Evolutionary conservation across 2,329 filamentous ascomycete genomes (phyloP).

Genomic region (Helicocarpus griseus): DNA sequence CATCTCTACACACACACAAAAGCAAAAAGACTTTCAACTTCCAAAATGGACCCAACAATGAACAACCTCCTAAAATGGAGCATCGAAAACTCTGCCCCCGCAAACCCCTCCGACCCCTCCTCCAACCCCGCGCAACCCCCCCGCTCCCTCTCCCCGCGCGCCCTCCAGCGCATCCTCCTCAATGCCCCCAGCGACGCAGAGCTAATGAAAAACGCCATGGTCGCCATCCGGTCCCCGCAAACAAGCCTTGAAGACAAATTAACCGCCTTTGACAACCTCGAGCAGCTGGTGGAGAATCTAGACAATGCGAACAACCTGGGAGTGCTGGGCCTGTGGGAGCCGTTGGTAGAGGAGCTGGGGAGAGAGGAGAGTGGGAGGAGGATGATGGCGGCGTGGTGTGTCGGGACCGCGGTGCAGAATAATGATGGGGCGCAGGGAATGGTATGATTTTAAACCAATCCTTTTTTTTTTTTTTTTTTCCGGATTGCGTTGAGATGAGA

Average conservation of each 20-base stretch:
- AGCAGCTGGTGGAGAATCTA: constrained; percentile 81
- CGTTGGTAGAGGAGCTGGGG: constrained; percentile 60
- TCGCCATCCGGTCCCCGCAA: constrained; percentile 57
- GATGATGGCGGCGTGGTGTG: constrained; percentile 84
- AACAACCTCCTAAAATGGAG: constrained; percentile 76
- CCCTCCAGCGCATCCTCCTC: constrained; percentile 24
- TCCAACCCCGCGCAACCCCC: constrained; percentile 10
- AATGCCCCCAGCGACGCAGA: constrained; percentile 85
- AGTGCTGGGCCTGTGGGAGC: constrained; percentile 68
- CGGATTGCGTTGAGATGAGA: no score
- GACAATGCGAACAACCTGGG: constrained; percentile 96
- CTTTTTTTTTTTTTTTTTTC: neutral
- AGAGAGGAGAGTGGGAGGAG: constrained; percentile 63
- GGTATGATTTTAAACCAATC: constrained; percentile 36
- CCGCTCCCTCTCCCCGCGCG: constrained; percentile 16
- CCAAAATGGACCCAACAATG: constrained; percentile 52
- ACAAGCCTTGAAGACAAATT: constrained; percentile 65
- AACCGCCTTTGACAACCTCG: constrained; percentile 86
- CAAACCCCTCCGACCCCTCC: constrained; percentile 13
- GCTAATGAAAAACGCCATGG: constrained; percentile 79
- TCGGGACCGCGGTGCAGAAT: constrained; percentile 93
- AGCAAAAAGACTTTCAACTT: constrained; percentile 8
- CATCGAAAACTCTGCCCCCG: constrained; percentile 50
- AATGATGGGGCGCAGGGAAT: constrained; percentile 77
- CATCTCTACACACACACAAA: constrained; percentile 10